Evolutionary conservation across 176 grass and related monocot genomes (phyloP), one percentile per base, ranked within the genome.

Genomic region (Triticum monococcum): DNA sequence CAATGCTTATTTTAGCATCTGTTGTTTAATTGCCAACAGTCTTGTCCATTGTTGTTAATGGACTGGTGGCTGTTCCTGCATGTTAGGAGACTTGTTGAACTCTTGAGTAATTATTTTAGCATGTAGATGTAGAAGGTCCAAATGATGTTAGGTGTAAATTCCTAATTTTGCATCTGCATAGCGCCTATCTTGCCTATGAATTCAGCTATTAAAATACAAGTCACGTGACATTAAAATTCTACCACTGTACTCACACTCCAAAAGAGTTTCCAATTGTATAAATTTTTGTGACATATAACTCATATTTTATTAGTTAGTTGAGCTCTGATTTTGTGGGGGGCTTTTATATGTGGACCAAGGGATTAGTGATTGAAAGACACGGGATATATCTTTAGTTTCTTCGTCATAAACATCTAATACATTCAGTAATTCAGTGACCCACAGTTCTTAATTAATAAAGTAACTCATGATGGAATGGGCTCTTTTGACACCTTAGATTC

Each of bases 1-100:
- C 75, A 64, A 65, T 80, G 50, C 12, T 83, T 50, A 50, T 67
- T 83, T 26, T 83, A n/a, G 24, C 16, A 17, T 57, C 64, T 70
- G n/a, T 23, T 86, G 12, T 54, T 35, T 13, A 22, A 18, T 75
- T 83, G 11, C 79, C 28, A 17, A 9, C 46, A 25, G 46, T 82
- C 43, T 35, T 82, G 43, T 57, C 13, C 66, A 71, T 57, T 25
- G 20, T 36, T 75, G 28, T 18, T 75, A 46, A 4, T 52, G 72
- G 46, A 46, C 25, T 30, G 26, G 41, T 28, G 35, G 4, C 13
- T 50, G 14, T 74, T 73, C 72, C 72, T 48, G 23, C 72, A 64
- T 43, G 24, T 63, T 63, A 64, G 36, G 12, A 5, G 31, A 71
- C 40, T 8, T 22, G 60, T 26, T 83, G 46, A 72, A 38, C 30